Conservation (phyloP, 169 alveolate species). For the Cytauxzoon felis region DNA sequence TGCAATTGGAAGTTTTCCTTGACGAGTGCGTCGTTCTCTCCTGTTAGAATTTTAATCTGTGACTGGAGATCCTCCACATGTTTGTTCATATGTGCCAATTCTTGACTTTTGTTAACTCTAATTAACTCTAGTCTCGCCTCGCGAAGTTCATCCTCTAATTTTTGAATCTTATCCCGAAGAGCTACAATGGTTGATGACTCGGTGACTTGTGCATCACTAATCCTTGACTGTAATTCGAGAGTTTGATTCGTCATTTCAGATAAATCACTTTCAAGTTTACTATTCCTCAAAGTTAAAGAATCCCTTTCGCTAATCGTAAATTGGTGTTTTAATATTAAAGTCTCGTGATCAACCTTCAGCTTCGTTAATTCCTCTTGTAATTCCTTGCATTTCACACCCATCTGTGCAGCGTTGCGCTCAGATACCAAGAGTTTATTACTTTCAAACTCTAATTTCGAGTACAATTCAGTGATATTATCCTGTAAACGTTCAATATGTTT, state of each 20-base stretch:
- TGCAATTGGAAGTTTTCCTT: conserved; percentile 44
- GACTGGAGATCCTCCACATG: conserved; percentile 30
- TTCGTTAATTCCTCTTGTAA: conserved; percentile 12
- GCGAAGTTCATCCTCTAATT: conserved; percentile 30
- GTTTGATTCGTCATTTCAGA: conserved; percentile 23
- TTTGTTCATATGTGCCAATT: conserved; percentile 22
- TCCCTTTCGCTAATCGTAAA: conserved; percentile 25
- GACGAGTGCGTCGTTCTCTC: conserved; percentile 26
- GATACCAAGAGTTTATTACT: conserved; percentile 17
- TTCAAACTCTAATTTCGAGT: conserved; percentile 40
- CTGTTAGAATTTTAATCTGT: conserved; percentile 15
- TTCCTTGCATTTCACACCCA: conserved; percentile 11
- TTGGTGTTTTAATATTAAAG: conserved; percentile 22
- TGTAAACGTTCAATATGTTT: conserved; percentile 34
- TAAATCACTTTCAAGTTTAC: conserved; percentile 32
- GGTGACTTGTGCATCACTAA: conserved; percentile 14
- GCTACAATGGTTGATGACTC: conserved; percentile 32
- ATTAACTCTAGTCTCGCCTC: conserved; percentile 39
- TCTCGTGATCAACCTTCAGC: conserved; percentile 27
- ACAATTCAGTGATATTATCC: conserved; percentile 32
- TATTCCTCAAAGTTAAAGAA: conserved; percentile 10
- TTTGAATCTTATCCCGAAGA: conserved; percentile 44
- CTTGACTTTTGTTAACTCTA: conserved; percentile 47
- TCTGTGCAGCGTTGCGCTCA: conserved; percentile 11
- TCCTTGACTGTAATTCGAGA: conserved; percentile 1